These are phyloP conservation scores for Backusella morwellensis DNA, from an alignment of 192 early-diverging fungal genomes.

Conservation along the genomic window DNA sequence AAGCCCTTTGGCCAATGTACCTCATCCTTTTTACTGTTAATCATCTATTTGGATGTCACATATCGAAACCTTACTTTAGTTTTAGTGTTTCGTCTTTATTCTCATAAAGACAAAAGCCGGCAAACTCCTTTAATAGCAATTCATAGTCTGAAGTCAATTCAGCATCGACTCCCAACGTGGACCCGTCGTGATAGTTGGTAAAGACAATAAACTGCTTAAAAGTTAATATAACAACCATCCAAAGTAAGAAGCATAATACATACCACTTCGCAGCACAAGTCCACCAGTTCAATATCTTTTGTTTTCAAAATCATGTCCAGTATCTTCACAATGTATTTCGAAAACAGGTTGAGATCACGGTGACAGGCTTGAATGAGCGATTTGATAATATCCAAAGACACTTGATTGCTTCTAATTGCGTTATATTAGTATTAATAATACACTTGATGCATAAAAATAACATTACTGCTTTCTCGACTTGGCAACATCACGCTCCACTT, in stretches of 20 bases:
- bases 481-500: constrained; percentile 62
- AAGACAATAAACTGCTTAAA: constrained; percentile 62
- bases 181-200: constrained; percentile 66
- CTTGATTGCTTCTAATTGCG: constrained; percentile 52
- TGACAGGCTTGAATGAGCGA: constrained; percentile 70
- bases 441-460: background rate
- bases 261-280: constrained; percentile 61
- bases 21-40: background rate
- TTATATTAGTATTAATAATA: background rate
- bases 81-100: constrained; percentile 19
- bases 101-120: constrained; percentile 37
- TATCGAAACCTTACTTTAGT: constrained; percentile 15
- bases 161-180: constrained; percentile 66
- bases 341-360: constrained; percentile 78
- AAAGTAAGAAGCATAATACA: background rate
- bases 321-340: constrained; percentile 71
- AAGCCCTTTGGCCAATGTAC: constrained; percentile 60
- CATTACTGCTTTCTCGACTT: constrained; percentile 62
- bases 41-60: too few species aligned
- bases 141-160: constrained; percentile 59
- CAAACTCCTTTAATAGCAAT: constrained; percentile 57
- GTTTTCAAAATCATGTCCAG: constrained; percentile 58
- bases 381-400: constrained; percentile 76
- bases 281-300: constrained; percentile 58
- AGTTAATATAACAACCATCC: too few species aligned